Base-by-base conservation (phyloP, 2,329 filamentous ascomycete genomes). In the Knufia fluminis region DNA sequence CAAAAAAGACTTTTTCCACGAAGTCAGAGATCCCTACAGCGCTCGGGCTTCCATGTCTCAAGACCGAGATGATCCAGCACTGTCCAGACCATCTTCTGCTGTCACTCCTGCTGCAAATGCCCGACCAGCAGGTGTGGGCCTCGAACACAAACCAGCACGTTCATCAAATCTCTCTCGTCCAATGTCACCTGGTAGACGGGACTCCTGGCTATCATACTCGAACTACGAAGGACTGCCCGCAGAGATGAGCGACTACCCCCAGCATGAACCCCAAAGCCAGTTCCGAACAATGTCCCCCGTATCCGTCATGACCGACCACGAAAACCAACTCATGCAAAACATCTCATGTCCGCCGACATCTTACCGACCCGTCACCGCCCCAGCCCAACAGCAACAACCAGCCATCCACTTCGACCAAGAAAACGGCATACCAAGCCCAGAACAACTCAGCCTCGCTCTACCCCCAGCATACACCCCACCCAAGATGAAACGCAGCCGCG, bases 31-130 rank as follows among this genome's bases (percentile, higher is more conserved):
- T 22, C 56, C 57, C n/a, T 59, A 56, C 50, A 39, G 35, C 20
- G 45, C n/a, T 12, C 56, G 55, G 8, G 54, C 50, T 49, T 58
- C 57, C 8, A 50, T 51, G 20, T 28, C 33, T 20, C 43, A 42
- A 57, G 61, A 35, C 51, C 64, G n/a, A 63, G 62, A 43, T 23
- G 10, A 46, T 58, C 63, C 35, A 4, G 60, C 65, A 8, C 59
- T 57, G 36, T 63, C 57, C 44, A 61, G 54, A 46, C 67, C 60
- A 20, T 64, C 58, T 24, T 69, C 59, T 16, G 61, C 52, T 32
- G 60, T 61, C 17, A 59, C 33, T 16, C 57, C 56, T 16, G 54
- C 57, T n/a, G 47, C 49, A 19, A 57, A 52, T 45, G 54, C 57
- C 35, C 56, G 57, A 17, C 26, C 46, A n/a, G 54, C 52, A 17